Conservation (phyloP, 2,329 filamentous ascomycete genomes). For the Colletotrichum scovillei region DNA sequence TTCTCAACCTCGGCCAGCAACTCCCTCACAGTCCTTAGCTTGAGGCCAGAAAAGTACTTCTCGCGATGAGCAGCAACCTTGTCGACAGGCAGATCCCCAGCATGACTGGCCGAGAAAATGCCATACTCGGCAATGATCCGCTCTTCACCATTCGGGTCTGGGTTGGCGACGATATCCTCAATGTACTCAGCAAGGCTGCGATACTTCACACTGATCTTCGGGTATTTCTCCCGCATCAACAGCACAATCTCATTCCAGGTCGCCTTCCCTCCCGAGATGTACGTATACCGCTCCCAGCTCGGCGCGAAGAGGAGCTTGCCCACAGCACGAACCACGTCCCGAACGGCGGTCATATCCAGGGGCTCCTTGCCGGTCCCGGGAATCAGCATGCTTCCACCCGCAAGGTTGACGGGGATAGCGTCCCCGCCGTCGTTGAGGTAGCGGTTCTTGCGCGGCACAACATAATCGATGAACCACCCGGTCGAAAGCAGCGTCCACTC, state of each 20-base stretch:
- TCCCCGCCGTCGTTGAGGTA: constrained; percentile 28
- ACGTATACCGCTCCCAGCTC: background rate
- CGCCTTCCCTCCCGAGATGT: background rate
- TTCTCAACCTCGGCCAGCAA: constrained; percentile 8
- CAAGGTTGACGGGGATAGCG: constrained; percentile 20
- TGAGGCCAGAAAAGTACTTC: constrained; percentile 20
- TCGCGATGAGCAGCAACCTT: constrained; percentile 31
- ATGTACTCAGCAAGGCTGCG: constrained; percentile 18
- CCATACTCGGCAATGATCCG: constrained; percentile 26
- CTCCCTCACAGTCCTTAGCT: constrained; percentile 1
- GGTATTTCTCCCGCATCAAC: background rate
- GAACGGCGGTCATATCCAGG: constrained; percentile 14
- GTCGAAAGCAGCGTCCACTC: constrained; percentile 36
- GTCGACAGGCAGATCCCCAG: constrained; percentile 13
- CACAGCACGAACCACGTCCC: constrained; percentile 30
- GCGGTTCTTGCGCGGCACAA: constrained; percentile 28
- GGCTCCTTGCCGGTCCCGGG: constrained; percentile 20
- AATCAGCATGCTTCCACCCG: constrained; percentile 4
- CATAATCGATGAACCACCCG: constrained; percentile 35
- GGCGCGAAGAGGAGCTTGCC: constrained; percentile 4
- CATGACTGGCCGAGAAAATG: constrained; percentile 25
- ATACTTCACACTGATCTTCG: background rate
- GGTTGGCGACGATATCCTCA: constrained; percentile 2
- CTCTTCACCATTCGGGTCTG: background rate
- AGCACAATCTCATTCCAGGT: background rate